Evolutionary conservation across 352 stramenopile species (phyloP).

Genomic region (Pythium dissimile): DNA sequence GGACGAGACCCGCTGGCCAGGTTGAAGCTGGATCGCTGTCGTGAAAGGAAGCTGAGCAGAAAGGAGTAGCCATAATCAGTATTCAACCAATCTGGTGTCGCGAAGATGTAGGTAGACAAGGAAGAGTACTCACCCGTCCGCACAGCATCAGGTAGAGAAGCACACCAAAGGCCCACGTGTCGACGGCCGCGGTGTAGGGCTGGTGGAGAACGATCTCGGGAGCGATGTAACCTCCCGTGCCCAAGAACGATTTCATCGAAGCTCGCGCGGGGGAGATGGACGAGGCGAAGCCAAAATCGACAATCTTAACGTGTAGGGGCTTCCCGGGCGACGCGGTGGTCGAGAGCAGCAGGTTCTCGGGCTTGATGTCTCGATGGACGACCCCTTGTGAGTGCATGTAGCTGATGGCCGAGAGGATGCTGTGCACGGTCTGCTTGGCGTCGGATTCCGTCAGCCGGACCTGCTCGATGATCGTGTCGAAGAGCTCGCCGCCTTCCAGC

Average conservation of each 20-base stretch:
- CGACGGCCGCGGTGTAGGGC: constrained; percentile 93
- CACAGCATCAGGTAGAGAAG: constrained; percentile 97
- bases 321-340: constrained; percentile 25
- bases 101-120: neutral
- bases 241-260: constrained; percentile 71
- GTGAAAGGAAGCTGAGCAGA: constrained; percentile 50
- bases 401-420: constrained; percentile 64
- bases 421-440: constrained; percentile 43
- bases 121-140: constrained; percentile 78
- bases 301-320: constrained; percentile 92
- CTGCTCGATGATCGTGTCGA: constrained; percentile 74
- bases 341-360: constrained; percentile 95
- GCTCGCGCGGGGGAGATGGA: constrained; percentile 59
- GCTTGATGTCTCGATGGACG: constrained; percentile 99
- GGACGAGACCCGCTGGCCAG: constrained; percentile 55
- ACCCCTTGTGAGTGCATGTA: constrained; percentile 74
- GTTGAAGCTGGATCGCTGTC: constrained; percentile 51
- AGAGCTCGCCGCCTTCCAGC: constrained; percentile 75
- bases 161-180: constrained; percentile 97
- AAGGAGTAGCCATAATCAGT: neutral
- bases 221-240: constrained; percentile 93
- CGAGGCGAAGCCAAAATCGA: constrained; percentile 98
- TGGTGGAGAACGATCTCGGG: constrained; percentile 97
- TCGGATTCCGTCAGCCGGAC: constrained; percentile 55
- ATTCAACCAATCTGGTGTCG: too few relatives aligned